Percentiles rank a stretch among this genome's conserved stretches.
Evolutionary conservation across 2,329 filamentous ascomycete species (phyloP).

Genomic region (Neoarthrinium moseri): DNA sequence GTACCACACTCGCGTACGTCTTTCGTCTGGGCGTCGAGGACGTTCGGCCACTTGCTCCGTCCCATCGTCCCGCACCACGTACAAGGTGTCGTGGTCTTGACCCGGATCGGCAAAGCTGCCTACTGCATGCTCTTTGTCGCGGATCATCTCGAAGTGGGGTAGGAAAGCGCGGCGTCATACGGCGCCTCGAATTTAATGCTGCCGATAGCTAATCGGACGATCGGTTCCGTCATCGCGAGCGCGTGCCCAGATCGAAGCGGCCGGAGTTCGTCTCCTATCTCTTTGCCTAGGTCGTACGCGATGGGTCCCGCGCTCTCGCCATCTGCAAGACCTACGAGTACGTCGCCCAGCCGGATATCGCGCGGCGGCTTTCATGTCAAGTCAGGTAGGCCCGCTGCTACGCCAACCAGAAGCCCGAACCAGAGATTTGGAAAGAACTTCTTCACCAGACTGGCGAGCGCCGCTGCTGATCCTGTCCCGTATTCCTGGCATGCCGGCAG

Average conservation of each 20-base stretch:
- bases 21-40: conserved; percentile 12
- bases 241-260: conserved; percentile 22
- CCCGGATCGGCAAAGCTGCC: conserved; percentile 31
- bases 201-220: conserved; percentile 33
- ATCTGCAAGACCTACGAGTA: conserved; percentile 28
- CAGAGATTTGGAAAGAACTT: conserved; percentile 33
- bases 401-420: conserved; percentile 35
- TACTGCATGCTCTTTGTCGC: conserved; percentile 17
- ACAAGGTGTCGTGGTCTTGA: conserved; percentile 25
- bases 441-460: conserved; percentile 32
- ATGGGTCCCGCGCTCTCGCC: conserved; percentile 24
- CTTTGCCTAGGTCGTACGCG: conserved; percentile 33
- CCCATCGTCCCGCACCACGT: conserved; percentile 12
- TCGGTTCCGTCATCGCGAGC: conserved; percentile 24
- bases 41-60: conserved; percentile 11
- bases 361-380: conserved; percentile 18
- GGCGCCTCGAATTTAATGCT: conserved; percentile 25
- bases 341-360: conserved; percentile 37
- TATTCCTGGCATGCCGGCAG: conserved; percentile 32
- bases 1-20: conserved; percentile 31
- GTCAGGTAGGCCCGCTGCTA: conserved; percentile 33
- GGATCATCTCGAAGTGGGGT: conserved; percentile 21
- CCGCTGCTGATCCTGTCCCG: conserved; percentile 30
- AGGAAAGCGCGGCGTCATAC: conserved; percentile 21
- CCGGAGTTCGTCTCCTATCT: conserved; percentile 25